A percentile compares a stretch with the other conserved stretches of the same genome.
Evolutionary conservation across 2,329 filamentous ascomycete genomes (phyloP).

Genomic region (Fusarium haematococcum): DNA sequence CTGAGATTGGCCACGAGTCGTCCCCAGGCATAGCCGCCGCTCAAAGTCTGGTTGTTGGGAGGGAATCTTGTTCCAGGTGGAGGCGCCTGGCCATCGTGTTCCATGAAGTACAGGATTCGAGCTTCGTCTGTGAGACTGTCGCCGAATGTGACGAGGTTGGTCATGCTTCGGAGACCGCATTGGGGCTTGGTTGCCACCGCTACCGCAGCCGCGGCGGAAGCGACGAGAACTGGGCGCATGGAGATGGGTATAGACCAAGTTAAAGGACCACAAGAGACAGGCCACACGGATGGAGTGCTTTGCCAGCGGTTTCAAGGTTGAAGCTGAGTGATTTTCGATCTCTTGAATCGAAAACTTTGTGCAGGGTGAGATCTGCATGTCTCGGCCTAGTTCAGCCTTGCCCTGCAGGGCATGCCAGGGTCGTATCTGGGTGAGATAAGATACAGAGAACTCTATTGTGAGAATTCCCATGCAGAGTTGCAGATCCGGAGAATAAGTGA

Average conservation of each 20-base stretch:
- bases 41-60: conserved; percentile 2
- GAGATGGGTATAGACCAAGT: not conserved
- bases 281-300: not conserved
- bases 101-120: not conserved
- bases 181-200: not conserved
- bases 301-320: not conserved
- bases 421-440: not conserved
- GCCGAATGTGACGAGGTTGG: not conserved
- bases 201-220: not conserved
- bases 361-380: not conserved
- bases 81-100: not conserved
- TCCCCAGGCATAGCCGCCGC: not conserved
- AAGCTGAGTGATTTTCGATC: not conserved
- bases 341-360: not conserved
- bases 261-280: not conserved
- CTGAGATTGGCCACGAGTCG: not conserved
- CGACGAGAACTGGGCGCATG: not conserved
- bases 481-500: not conserved
- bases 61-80: not conserved
- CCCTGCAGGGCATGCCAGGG: not conserved
- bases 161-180: not conserved
- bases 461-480: not conserved
- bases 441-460: not conserved
- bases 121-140: not conserved
- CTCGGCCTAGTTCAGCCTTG: not conserved